Base-by-base conservation (phyloP, 2,329 filamentous ascomycete genomes). In the Penicillium sp. region DNA sequence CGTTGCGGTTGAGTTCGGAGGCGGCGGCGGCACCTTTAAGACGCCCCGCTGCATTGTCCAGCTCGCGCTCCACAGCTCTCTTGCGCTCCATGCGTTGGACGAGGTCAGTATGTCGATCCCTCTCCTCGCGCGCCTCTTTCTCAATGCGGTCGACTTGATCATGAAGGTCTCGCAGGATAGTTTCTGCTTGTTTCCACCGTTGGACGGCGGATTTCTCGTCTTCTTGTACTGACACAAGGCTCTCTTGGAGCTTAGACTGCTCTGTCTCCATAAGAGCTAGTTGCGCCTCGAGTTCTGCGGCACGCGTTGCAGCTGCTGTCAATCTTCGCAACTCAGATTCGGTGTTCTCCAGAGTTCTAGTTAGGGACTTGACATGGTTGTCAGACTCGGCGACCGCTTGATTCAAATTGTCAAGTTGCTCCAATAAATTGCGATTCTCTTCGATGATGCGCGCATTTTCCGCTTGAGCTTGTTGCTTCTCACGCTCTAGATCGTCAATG, bases 101-200 rank as follows among this genome's bases (percentile, higher is more conserved):
- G 40, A 96, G 84, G 69, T 97, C 91, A 31, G 85, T 81, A 75
- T 97, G 93, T 13, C 89, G 86, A 65, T 94, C 86, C 25, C 86
- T 85, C 73, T 97, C 93, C 67, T 91, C 86, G 43, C 81, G 84
- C 1, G 91, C 86, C 70, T 97, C 93, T 59, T 84, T 84, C 71
- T 97, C 93, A 71, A 99, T 94, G 62, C 85, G 84, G 70, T 96
- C 93, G 19, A 97, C 81, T 75, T 97, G 91, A 59, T 92, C 89
- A 70, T 96, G 89, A 60, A 99, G 82, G 62, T 90, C 85, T 54
- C 82, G 81, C 60, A 97, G 84, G 31, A 87, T 89, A 38, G 86
- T 83, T 77, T 97, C 92, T 0, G 94, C 92, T 68, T 89, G 86
- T 77, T 87, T 89, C 89, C 92, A 97, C 66, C 93, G 83, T 66